A percentile compares a stretch with the other conserved stretches of the same genome.
Conservation (phyloP, 352 stramenopile genomes). For the Phytophthora agathidicida region DNA sequence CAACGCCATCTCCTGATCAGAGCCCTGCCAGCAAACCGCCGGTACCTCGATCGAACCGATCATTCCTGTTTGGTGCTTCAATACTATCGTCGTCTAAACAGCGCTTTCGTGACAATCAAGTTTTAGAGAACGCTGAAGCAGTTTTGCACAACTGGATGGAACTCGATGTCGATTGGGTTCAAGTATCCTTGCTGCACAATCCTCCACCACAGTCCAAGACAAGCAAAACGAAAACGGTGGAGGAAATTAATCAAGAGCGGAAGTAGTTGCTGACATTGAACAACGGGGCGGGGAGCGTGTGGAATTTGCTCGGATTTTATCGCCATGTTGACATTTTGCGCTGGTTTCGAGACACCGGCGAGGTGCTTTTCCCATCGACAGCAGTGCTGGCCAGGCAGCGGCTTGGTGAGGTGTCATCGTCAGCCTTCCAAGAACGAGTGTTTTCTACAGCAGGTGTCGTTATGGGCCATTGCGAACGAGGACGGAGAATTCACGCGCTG, state of each 20-base stretch:
- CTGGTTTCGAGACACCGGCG: constrained; percentile 10
- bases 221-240: too few species aligned
- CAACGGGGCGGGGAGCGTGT: too few species aligned
- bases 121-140: not conserved
- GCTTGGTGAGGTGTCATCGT: constrained; percentile 5
- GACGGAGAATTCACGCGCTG: not conserved
- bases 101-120: not conserved
- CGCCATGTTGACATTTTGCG: constrained; percentile 3
- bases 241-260: not conserved
- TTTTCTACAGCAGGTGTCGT: constrained; percentile 1
- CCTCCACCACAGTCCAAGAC: too few species aligned
- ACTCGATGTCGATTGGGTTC: not conserved
- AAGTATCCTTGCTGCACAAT: not conserved
- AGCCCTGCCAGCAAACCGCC: not conserved
- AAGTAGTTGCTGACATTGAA: not conserved
- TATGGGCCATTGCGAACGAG: not conserved
- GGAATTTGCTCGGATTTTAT: constrained; percentile 6
- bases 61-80: not conserved
- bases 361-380: not conserved
- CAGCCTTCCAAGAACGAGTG: constrained; percentile 5
- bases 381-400: not conserved
- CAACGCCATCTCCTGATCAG: not conserved
- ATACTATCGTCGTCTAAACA: not conserved
- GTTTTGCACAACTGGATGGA: not conserved
- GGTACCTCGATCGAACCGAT: not conserved